Evolutionary conservation across 2,329 filamentous ascomycete genomes (phyloP).

Genomic region (Colletotrichum spinosum): DNA sequence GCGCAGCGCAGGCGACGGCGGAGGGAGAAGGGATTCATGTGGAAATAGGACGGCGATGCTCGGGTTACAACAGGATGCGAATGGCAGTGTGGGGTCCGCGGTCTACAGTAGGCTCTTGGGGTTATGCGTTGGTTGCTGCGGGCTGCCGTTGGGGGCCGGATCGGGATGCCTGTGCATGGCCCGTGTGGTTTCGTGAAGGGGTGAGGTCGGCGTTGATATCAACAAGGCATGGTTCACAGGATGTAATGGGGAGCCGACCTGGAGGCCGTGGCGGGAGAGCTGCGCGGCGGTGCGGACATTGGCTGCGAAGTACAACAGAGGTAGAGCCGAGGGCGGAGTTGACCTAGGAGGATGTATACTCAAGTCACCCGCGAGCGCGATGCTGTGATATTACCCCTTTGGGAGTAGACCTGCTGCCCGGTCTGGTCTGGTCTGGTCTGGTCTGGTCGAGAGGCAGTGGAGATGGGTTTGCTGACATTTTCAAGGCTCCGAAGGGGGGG

Average conservation of each 20-base stretch:
- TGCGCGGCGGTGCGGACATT: constrained; percentile 13
- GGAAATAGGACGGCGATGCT: constrained; percentile 15
- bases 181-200: not conserved
- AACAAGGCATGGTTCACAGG: not conserved
- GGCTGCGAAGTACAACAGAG: constrained; percentile 3
- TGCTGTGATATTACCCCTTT: constrained; percentile 15
- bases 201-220: not conserved
- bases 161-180: not conserved
- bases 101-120: no score
- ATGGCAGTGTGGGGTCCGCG: not conserved
- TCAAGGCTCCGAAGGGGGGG: not conserved
- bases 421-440: constrained; percentile 8
- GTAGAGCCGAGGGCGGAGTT: constrained; percentile 6
- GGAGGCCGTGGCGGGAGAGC: not conserved
- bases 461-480: no score
- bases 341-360: constrained; percentile 12
- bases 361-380: constrained; percentile 9
- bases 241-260: not conserved
- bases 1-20: not conserved
- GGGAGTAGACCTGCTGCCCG: constrained; percentile 3
- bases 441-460: not conserved
- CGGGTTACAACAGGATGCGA: not conserved
- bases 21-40: constrained; percentile 14
- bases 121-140: not conserved
- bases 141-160: not conserved